phyloP scores from a whole-genome alignment of 2,329 filamentous ascomycete genomes.

The Penicillium verrucosum region DNA sequence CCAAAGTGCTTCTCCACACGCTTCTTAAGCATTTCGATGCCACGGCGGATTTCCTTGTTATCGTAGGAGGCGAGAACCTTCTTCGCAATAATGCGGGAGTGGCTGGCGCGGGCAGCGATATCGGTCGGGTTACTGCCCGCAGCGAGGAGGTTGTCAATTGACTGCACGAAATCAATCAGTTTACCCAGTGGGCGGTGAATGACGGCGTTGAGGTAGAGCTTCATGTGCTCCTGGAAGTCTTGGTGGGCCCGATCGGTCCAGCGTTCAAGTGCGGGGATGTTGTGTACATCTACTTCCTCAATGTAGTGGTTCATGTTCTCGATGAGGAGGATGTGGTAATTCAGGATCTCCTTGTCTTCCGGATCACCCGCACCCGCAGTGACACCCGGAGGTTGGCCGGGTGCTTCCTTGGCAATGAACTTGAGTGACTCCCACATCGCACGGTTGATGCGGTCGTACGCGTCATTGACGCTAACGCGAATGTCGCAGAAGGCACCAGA shows the following conservation, averaged over 20 bases:
- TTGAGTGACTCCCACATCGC: slow-evolving; percentile 97
- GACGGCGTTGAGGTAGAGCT: slow-evolving; percentile 79
- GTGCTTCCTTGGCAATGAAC: slow-evolving; percentile 77
- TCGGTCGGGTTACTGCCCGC: slow-evolving; percentile 53
- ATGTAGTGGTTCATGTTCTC: slow-evolving; percentile 99
- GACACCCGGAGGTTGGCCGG: slow-evolving; percentile 53
- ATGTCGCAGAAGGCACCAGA: slow-evolving; percentile 61
- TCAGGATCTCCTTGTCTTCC: slow-evolving; percentile 94
- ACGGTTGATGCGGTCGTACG: slow-evolving; percentile 84
- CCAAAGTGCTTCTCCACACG: slow-evolving; percentile 97
- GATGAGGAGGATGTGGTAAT: slow-evolving; percentile 94
- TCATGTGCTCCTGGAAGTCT: slow-evolving; percentile 83
- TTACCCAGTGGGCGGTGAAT: slow-evolving; percentile 87
- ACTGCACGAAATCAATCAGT: slow-evolving; percentile 86
- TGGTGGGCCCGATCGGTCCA: slow-evolving; percentile 76
- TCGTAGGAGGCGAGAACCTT: slow-evolving; percentile 81
- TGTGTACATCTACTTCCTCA: slow-evolving; percentile 77
- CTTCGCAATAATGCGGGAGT: slow-evolving; percentile 78
- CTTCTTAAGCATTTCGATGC: slow-evolving; percentile 85
- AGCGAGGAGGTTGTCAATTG: slow-evolving; percentile 70
- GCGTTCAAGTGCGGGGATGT: slow-evolving; percentile 71
- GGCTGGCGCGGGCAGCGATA: slow-evolving; percentile 76
- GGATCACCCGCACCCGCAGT: slow-evolving; percentile 56
- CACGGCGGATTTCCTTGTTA: slow-evolving; percentile 77
- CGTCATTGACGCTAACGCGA: slow-evolving; percentile 74